Evolutionary conservation across 1,139 yeast species (phyloP), one percentile per base, ranked within the genome.

Genomic region (Saccharomyces hybrid): DNA sequence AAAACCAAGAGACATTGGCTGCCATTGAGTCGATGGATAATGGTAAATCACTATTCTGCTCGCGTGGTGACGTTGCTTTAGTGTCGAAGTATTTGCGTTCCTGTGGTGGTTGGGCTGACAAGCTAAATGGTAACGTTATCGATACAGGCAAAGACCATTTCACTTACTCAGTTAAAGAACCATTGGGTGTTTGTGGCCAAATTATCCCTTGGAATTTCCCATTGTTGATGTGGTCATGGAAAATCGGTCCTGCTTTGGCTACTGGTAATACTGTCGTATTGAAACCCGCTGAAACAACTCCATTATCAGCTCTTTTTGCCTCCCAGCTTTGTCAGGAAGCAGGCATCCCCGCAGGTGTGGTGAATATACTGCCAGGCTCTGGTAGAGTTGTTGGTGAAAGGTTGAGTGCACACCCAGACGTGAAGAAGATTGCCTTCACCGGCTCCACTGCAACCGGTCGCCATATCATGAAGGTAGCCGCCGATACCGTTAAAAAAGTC

Each of bases 181-280:
- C 90, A 55, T 74, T 81, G 59, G 95, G 95, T 63, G 91, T 86
- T 49, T 83, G 88, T 69, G 89, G 90, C 52, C 88, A 86, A 70
- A 85, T 88, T 61, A 86, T 87, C 66, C 95, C 96, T 54, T 88
- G 95, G 95, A 87, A 87, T 72, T 87, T 86, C 77, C 95, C 96
- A 53, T 75, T 86, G 64, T 76, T 85, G 71, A 84, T 87, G 82
- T 78, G 86, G 73, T 77, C 88, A 47, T 87, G 93, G 88, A 87
- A 88, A 64, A 75, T 88, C 55, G 88, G 88, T 52, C 95, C 96
- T 11, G 91, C 93, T 50, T 75, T 88, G 61, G 85, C 89, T 51
- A 84, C 91, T 49, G 95, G 95, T 70, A 86, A 87, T 72, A 83
- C 95, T 46, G 83, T 86, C 58, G 86, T 88, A 48, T 76, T 88